phyloP scores from a whole-genome alignment of 2,329 filamentous ascomycete species.

The Neopestalotiopsis sp. region DNA sequence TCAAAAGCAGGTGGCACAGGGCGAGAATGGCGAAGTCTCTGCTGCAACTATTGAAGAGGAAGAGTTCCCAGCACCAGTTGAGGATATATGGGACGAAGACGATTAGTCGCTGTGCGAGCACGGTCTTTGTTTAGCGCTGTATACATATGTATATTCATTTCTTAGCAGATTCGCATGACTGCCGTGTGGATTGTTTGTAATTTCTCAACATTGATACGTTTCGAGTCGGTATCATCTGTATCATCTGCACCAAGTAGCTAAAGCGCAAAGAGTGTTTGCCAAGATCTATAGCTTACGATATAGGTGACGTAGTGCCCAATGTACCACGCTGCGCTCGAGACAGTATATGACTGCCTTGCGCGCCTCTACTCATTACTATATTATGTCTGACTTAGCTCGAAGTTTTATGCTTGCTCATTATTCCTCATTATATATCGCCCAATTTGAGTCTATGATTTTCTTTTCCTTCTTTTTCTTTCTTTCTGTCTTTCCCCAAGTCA shows the following conservation, averaged over 20 bases:
- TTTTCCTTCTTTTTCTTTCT: slow-evolving; percentile 9
- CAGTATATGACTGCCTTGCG: too few species aligned
- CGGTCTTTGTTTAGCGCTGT: background rate
- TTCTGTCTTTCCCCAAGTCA: background rate
- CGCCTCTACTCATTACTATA: too few species aligned
- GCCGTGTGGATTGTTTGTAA: too few species aligned
- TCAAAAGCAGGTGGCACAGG: background rate
- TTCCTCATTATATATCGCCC: background rate
- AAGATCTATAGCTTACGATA: too few species aligned
- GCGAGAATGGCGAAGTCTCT: background rate
- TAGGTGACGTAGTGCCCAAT: too few species aligned
- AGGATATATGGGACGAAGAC: slow-evolving; percentile 7
- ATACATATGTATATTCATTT: too few species aligned
- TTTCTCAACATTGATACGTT: too few species aligned
- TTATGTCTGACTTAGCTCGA: background rate
- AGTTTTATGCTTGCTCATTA: background rate
- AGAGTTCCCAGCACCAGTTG: background rate
- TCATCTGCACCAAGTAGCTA: too few species aligned
- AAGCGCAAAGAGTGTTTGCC: too few species aligned
- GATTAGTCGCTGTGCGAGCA: background rate
- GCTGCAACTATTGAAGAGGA: background rate
- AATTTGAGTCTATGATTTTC: background rate
- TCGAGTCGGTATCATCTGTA: too few species aligned
- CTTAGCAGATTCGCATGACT: too few species aligned
- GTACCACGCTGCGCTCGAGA: too few species aligned